phyloP scores from a whole-genome alignment of 441 rosid species.

The Erodium texanum region DNA sequence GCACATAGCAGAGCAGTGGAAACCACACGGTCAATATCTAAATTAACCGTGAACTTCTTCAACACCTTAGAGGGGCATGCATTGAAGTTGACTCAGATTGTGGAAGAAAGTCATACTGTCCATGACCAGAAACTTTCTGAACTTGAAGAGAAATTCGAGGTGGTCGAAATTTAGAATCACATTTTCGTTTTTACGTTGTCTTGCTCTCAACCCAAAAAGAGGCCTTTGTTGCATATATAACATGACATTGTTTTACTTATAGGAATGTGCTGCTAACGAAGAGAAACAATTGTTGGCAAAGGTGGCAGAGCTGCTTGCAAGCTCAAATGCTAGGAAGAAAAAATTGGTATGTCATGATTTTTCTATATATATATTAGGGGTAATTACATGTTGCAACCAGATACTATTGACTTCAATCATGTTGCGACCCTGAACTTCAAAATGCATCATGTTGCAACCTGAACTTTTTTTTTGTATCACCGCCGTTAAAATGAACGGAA shows the following conservation, averaged over 20 bases:
- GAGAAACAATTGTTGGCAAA: conserved; percentile 17
- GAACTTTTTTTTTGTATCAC: too few species aligned
- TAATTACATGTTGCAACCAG: too few species aligned
- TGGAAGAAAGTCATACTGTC: conserved; percentile 6
- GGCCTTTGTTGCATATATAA: not conserved
- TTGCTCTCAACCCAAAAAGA: not conserved
- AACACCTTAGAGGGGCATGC: conserved; percentile 5
- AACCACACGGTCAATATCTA: conserved; percentile 7
- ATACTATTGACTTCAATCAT: too few species aligned
- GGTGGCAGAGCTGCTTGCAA: conserved; percentile 18
- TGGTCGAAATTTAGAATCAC: not conserved
- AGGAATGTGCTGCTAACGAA: conserved; percentile 20
- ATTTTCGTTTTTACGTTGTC: not conserved
- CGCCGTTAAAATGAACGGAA: too few species aligned
- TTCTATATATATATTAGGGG: not conserved
- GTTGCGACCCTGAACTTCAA: too few species aligned
- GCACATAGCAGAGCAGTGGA: conserved; percentile 9
- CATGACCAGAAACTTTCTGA: conserved; percentile 1
- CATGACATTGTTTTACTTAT: not conserved
- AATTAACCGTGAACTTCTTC: not conserved
- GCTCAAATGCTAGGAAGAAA: conserved; percentile 19
- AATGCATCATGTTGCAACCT: too few species aligned
- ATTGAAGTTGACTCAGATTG: not conserved
- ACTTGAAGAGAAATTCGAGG: conserved; percentile 8
- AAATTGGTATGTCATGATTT: conserved; percentile 11